Evolutionary conservation across 2,329 filamentous ascomycete genomes (phyloP).

Genomic region (Hymenoscyphus fraxineus): DNA sequence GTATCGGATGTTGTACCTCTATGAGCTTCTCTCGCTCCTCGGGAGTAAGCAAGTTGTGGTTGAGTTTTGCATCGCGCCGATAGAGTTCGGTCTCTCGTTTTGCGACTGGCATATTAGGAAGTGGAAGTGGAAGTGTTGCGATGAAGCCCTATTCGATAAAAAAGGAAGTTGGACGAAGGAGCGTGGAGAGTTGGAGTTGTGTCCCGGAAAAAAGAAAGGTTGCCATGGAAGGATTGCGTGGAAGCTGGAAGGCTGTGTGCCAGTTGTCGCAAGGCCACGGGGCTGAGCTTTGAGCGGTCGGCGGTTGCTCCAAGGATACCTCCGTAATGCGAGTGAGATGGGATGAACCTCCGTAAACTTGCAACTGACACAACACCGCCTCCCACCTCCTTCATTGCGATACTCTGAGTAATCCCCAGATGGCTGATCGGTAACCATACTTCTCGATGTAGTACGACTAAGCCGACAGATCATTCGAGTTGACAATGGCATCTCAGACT

Average conservation of each 20-base stretch:
- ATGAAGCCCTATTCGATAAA: slow-evolving; percentile 3
- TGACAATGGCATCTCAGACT: slow-evolving; percentile 30
- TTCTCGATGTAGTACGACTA: slow-evolving; percentile 25
- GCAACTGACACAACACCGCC: neutral
- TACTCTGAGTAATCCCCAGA: neutral
- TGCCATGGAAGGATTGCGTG: neutral
- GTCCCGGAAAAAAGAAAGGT: neutral
- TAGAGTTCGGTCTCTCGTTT: slow-evolving; percentile 40
- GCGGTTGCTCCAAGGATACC: no score
- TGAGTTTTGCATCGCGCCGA: slow-evolving; percentile 43
- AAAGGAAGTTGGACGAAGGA: slow-evolving; percentile 6
- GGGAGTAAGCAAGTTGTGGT: slow-evolving; percentile 41
- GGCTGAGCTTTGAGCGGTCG: slow-evolving; percentile 8
- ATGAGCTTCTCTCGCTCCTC: slow-evolving; percentile 44
- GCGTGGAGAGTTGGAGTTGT: neutral
- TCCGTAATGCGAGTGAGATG: no score
- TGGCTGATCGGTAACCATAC: slow-evolving; percentile 6
- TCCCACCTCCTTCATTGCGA: neutral
- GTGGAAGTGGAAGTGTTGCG: no score
- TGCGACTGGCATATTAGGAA: slow-evolving; percentile 27
- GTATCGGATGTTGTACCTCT: slow-evolving; percentile 36
- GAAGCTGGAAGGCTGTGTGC: slow-evolving; percentile 8
- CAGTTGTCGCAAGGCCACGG: slow-evolving; percentile 19
- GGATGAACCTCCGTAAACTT: neutral
- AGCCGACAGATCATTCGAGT: slow-evolving; percentile 13